These are phyloP conservation scores for Pichia rugopelliculosa DNA, from an alignment of 805 yeast species.

Conservation along the genomic window DNA sequence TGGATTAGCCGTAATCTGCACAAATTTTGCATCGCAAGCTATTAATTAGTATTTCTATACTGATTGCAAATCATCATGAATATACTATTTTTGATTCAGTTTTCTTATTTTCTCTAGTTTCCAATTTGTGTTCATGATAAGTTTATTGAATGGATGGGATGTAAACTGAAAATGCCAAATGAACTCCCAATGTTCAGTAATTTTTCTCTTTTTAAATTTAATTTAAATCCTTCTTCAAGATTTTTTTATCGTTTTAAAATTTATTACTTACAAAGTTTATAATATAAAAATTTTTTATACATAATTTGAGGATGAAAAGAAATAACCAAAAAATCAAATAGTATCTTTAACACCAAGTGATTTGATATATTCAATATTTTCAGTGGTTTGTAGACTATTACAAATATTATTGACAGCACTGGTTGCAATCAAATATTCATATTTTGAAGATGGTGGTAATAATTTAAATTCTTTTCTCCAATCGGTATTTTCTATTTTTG, in stretches of 20 bases:
- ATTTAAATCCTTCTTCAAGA: too few relatives aligned
- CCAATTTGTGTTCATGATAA: too few relatives aligned
- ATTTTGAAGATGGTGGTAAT: slow-evolving; percentile 69
- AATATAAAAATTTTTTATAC: background rate
- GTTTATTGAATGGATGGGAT: too few relatives aligned
- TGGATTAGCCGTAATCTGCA: too few relatives aligned
- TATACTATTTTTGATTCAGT: too few relatives aligned
- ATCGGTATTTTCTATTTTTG: slow-evolving; percentile 38
- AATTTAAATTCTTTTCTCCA: slow-evolving; percentile 61
- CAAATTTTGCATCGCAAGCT: too few relatives aligned
- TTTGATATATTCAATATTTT: slow-evolving; percentile 59
- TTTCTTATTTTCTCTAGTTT: too few relatives aligned
- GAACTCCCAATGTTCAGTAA: too few relatives aligned
- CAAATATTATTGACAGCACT: slow-evolving; percentile 66
- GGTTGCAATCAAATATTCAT: slow-evolving; percentile 60
- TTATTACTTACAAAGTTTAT: background rate
- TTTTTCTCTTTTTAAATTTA: too few relatives aligned
- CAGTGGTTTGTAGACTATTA: slow-evolving; percentile 61
- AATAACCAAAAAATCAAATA: background rate
- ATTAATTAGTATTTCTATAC: too few relatives aligned
- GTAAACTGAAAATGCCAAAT: too few relatives aligned
- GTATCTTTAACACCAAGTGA: slow-evolving; percentile 36
- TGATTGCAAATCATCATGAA: too few relatives aligned
- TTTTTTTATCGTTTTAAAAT: background rate
- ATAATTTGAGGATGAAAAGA: background rate